Base-by-base conservation (phyloP, 208 protist species). In the Trypanosoma boissoni region DNA sequence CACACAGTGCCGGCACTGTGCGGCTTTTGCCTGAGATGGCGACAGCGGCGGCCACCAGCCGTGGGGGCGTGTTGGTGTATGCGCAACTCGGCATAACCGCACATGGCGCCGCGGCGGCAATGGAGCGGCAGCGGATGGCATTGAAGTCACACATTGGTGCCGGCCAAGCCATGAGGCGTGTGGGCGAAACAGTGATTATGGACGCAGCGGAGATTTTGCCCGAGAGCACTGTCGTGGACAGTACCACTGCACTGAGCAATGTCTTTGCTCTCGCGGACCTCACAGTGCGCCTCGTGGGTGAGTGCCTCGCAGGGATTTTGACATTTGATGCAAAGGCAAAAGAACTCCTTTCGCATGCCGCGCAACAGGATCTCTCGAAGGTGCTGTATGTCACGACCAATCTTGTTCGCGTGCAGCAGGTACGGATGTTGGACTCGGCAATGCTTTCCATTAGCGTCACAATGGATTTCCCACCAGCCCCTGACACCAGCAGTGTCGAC, bases 331-430 rank as follows among this genome's bases (percentile, higher is more conserved):
- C 8, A 29, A 14, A 51, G 18, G 5, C 5, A n/a, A 51, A n/a
- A 23, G 6, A 29, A 3, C 45, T 27, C 4, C 16, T 58, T n/a
- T 18, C 21, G 28, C 18, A 24, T 27, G 32, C 53, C 3, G 53
- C 37, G 7, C 43, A 27, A 48, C 6, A 31, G 16, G 53, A 58
- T 37, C 39, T 58, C 20, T 58, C 53, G 8, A 3, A 46, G 18
- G 16, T 58, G 16, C 34, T 58, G 6, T 26, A 26, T 31, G 20
- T 58, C 14, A 58, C 53, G 5, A 18, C 53, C 7, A 58, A 58
- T 26, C 21, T 58, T 32, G 18, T 58, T 48, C 21, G 31, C 1
- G 23, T 58, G 1, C 10, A 32, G 12, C 21, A 48, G 0, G 21
- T 58, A 4, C 21, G 24, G 10, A 46, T 46, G 12, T 3, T 20